A percentile compares a stretch with the other conserved stretches of the same genome.
Evolutionary conservation across 768 basidiomycete species (phyloP).

Genomic region (Mycena metata): DNA sequence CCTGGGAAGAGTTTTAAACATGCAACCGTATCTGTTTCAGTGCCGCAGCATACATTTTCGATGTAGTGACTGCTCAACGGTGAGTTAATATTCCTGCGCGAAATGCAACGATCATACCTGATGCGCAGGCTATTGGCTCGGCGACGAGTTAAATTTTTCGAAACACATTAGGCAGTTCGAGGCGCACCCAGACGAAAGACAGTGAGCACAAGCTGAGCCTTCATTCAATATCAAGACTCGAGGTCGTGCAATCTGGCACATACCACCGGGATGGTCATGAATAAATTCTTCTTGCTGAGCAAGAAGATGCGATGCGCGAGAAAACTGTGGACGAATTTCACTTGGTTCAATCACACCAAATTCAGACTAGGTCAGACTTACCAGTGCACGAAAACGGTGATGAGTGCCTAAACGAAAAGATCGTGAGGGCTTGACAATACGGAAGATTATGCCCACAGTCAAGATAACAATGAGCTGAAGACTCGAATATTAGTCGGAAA

Average conservation of each 20-base stretch:
- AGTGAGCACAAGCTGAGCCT: slow-evolving; percentile 36
- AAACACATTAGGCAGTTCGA: neutral
- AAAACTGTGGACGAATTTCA: slow-evolving; percentile 43
- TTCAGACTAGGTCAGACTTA: slow-evolving; percentile 39
- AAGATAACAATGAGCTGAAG: slow-evolving; percentile 43
- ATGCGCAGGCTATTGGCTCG: slow-evolving; percentile 36
- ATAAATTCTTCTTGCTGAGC: slow-evolving; percentile 44
- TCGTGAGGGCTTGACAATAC: neutral
- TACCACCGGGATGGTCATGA: slow-evolving; percentile 41
- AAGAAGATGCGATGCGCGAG: slow-evolving; percentile 51
- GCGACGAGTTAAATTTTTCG: too few relatives aligned
- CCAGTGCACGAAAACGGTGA: slow-evolving; percentile 60
- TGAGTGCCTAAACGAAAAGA: slow-evolving; percentile 46
- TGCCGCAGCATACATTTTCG: slow-evolving; percentile 39
- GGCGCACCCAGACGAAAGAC: slow-evolving; percentile 41
- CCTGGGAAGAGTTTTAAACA: slow-evolving; percentile 32
- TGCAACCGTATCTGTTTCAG: neutral
- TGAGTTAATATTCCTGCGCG: neutral
- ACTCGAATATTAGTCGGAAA: too few relatives aligned
- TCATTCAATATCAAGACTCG: neutral
- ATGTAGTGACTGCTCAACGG: slow-evolving; percentile 41
- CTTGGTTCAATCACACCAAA: neutral
- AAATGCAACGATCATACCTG: slow-evolving; percentile 30
- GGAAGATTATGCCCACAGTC: slow-evolving; percentile 40
- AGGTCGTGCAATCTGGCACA: neutral